Conservation (phyloP, 345 rosid species). For the Salix arbutifolia region DNA sequence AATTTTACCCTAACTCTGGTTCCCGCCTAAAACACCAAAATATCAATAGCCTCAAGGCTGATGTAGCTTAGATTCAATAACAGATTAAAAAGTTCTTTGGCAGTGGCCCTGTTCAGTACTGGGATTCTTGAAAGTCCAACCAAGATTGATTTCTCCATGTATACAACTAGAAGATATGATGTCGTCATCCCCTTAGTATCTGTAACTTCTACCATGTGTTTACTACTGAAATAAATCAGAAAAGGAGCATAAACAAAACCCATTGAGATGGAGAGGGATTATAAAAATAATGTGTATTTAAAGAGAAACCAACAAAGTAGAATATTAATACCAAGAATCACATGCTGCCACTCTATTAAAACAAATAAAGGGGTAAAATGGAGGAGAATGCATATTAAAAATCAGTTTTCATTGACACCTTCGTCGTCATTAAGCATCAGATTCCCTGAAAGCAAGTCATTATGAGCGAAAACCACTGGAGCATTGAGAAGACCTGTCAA, state of each 20-base stretch:
- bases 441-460: constrained; percentile 93
- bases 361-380: background rate
- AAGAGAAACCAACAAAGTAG: background rate
- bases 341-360: background rate
- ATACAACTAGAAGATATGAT: background rate
- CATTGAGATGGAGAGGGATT: background rate
- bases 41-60: background rate
- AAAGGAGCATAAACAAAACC: background rate
- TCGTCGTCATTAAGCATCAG: constrained; percentile 79
- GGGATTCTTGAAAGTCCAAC: background rate
- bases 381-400: background rate
- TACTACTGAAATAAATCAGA: background rate
- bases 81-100: background rate
- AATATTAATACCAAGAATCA: background rate
- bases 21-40: too few relatives aligned
- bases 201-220: background rate
- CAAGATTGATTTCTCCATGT: background rate
- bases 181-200: background rate
- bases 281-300: background rate
- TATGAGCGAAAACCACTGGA: constrained; percentile 89
- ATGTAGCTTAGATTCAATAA: background rate
- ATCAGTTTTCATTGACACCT: constrained; percentile 39
- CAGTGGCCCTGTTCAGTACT: background rate
- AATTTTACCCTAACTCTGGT: too few relatives aligned
- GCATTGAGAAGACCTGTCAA: constrained; percentile 61